Evolutionary conservation across 805 yeast species (phyloP), one percentile per base, ranked within the genome.

Genomic region (Kluyveromyces lactis): DNA sequence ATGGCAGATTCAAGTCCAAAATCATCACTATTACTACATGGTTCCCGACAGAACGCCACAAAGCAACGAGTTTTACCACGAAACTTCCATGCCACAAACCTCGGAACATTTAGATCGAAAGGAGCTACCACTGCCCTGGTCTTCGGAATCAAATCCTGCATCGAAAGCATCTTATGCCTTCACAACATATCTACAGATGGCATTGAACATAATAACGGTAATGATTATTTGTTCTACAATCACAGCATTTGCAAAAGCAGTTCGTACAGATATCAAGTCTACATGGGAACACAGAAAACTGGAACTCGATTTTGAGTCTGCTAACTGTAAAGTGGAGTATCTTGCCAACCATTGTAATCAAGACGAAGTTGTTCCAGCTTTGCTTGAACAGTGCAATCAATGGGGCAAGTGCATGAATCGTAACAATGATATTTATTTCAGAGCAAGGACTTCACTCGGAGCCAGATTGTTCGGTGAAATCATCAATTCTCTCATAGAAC

Each of bases 381-480:
- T 81, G 42, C 73, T 72, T 41, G 60, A 62, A 18, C 65, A 68
- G 28, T 83, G 92, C 57, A 60, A 66, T 12, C 63, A 68, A 42
- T 83, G 86, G 87, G 72, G 68, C 38, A 67, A 68, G 33, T 81
- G 90, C 53, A 79, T 80, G 83, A 67, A 67, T 36, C 73, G 75
- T 48, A 75, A 78, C 40, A 63, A 49, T 55, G 68, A 51, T 46
- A 56, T 40, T 6, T 44, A 53, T 7, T 57, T 60, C 26, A 64
- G 69, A 1, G 76, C 79, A 3, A 70, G 77, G 48, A 68, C 85
- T 1, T 67, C 70, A 32, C 63, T 81, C 10, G 71, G 77, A 43
- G 84, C 85, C 1, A 77, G 74, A 40, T 71, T 81, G 0, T 48
- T 82, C 2, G 89, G 87, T 0, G 60, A 73, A 36, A 63, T 81